Conservation (phyloP, 2,329 filamentous ascomycete species). For the Arthrobotrys conoides region DNA sequence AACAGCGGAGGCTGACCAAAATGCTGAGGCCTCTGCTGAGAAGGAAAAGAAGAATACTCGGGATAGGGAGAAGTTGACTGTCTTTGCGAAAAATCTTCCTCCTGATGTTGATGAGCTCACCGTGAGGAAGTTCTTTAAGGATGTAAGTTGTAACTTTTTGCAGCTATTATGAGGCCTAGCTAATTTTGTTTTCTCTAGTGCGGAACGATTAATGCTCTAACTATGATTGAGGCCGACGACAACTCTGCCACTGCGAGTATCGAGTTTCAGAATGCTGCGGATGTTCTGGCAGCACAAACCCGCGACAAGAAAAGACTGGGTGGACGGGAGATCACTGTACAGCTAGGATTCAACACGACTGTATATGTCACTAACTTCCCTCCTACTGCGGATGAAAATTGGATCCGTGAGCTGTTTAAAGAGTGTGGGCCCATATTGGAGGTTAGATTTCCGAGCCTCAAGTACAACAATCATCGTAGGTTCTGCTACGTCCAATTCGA, state of each 20-base stretch:
- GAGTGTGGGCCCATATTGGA: slow-evolving; percentile 85
- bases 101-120: slow-evolving; percentile 77
- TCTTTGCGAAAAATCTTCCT: slow-evolving; percentile 85
- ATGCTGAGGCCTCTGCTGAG: slow-evolving; percentile 64
- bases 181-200: slow-evolving; percentile 68
- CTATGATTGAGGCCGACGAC: slow-evolving; percentile 76
- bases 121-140: slow-evolving; percentile 89
- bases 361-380: slow-evolving; percentile 94
- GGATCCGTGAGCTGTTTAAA: slow-evolving; percentile 78
- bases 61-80: slow-evolving; percentile 89
- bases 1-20: slow-evolving; percentile 67
- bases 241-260: slow-evolving; percentile 80
- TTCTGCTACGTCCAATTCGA: slow-evolving; percentile 98
- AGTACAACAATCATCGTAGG: slow-evolving; percentile 86
- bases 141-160: slow-evolving; percentile 68
- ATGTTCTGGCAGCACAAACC: slow-evolving; percentile 84
- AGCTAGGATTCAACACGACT: slow-evolving; percentile 81
- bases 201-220: slow-evolving; percentile 84
- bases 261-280: slow-evolving; percentile 85
- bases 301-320: slow-evolving; percentile 85
- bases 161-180: slow-evolving; percentile 1
- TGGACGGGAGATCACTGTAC: slow-evolving; percentile 80
- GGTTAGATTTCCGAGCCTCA: slow-evolving; percentile 90
- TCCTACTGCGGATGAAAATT: slow-evolving; percentile 79
- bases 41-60: slow-evolving; percentile 65